Conservation (phyloP, 805 yeast species). For the Pichia rugopelliculosa region DNA sequence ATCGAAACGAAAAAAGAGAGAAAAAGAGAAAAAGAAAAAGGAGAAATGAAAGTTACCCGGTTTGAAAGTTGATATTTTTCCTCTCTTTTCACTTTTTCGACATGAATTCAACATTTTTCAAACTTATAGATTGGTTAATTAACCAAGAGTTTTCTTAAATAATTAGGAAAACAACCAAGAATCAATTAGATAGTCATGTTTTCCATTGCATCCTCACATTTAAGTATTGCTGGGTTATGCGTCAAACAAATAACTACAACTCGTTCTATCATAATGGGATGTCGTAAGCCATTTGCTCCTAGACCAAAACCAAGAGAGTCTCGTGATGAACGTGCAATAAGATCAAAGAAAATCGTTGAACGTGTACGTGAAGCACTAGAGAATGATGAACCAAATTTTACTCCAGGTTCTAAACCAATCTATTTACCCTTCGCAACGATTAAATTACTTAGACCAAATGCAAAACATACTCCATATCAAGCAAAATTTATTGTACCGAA, state of each 20-base stretch:
- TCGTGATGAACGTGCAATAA: slow-evolving; percentile 19
- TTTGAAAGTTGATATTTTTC: background rate
- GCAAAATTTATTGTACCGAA: slow-evolving; percentile 94
- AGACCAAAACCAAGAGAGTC: slow-evolving; percentile 16
- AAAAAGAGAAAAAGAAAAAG: too few species aligned
- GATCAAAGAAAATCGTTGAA: slow-evolving; percentile 25
- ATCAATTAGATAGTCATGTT: background rate
- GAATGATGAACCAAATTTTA: slow-evolving; percentile 69
- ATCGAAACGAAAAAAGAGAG: background rate
- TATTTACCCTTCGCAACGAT: slow-evolving; percentile 85
- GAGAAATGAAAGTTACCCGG: background rate
- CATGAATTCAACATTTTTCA: background rate
- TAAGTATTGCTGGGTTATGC: background rate
- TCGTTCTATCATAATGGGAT: slow-evolving; percentile 25
- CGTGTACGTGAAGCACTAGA: slow-evolving; percentile 41
- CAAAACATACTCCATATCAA: slow-evolving; percentile 95
- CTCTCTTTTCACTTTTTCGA: background rate
- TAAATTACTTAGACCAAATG: slow-evolving; percentile 78
- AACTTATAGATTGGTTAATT: too few species aligned
- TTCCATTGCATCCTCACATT: background rate
- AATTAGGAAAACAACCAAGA: background rate
- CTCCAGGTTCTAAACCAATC: slow-evolving; percentile 65
- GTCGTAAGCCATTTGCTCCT: slow-evolving; percentile 24
- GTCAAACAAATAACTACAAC: slow-evolving; percentile 9
- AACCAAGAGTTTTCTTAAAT: background rate